phyloP scores from a whole-genome alignment of 805 yeast genomes.

The Saccharomyces paradoxus region DNA sequence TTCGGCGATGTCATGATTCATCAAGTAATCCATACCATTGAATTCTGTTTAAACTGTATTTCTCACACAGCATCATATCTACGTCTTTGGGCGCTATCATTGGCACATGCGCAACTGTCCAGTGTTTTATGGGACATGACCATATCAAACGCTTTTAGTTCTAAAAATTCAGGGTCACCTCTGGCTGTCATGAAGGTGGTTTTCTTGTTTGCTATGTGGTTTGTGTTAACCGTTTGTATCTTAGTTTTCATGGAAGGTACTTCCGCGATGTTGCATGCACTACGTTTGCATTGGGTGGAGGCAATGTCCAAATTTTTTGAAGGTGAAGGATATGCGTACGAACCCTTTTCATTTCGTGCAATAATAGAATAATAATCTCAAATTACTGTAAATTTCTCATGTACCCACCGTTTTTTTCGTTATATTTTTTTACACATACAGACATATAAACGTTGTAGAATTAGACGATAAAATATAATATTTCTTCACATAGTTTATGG shows the following conservation, averaged over 20 bases:
- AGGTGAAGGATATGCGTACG: conserved; percentile 90
- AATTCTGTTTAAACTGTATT: conserved; percentile 92
- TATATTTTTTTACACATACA: not conserved
- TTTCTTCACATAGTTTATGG: conserved; percentile 2
- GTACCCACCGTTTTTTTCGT: not conserved
- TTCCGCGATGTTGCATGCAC: conserved; percentile 96
- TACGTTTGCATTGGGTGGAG: conserved; percentile 98
- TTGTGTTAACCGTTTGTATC: conserved; percentile 79
- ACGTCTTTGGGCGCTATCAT: conserved; percentile 93
- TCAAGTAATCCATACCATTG: conserved; percentile 95
- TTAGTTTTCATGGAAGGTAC: conserved; percentile 98
- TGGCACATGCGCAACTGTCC: conserved; percentile 94
- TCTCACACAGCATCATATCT: conserved; percentile 97
- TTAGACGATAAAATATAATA: not conserved
- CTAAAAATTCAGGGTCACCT: conserved; percentile 38
- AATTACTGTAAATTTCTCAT: not conserved
- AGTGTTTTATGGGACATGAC: conserved; percentile 97
- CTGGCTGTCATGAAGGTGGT: conserved; percentile 70
- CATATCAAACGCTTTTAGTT: conserved; percentile 63
- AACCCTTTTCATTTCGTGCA: conserved; percentile 67
- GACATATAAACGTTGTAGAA: not conserved
- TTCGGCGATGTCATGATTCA: conserved; percentile 95
- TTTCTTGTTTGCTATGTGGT: conserved; percentile 88
- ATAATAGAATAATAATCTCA: conserved; percentile 3
- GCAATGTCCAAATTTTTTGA: conserved; percentile 96